phyloP scores from a whole-genome alignment of 331 rosid genomes.

The Stylosanthes scabra region DNA sequence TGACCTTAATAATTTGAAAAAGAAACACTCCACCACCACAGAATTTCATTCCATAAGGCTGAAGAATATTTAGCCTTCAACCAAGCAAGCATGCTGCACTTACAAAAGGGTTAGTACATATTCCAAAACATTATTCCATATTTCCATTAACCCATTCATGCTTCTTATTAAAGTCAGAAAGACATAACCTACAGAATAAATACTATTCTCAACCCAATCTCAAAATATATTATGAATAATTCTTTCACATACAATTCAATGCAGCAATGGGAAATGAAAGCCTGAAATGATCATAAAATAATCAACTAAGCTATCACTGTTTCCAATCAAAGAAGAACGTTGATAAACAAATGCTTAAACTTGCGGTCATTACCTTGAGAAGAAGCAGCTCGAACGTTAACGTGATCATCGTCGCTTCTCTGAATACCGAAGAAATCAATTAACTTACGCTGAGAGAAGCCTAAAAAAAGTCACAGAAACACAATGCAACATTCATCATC shows the following conservation, averaged over 20 bases:
- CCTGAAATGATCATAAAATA: conserved; percentile 12
- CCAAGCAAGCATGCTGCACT: conserved; percentile 22
- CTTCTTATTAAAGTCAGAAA: conserved; percentile 3
- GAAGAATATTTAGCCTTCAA: conserved; percentile 13
- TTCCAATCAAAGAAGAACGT: neutral
- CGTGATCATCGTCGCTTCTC: conserved; percentile 35
- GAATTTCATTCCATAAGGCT: conserved; percentile 30
- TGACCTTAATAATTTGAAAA: conserved; percentile 6
- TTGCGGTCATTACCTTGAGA: conserved; percentile 56
- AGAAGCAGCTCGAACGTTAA: conserved; percentile 30
- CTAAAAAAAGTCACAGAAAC: conserved; percentile 39
- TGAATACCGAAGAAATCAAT: conserved; percentile 76
- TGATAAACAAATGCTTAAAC: conserved; percentile 15
- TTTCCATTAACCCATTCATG: conserved; percentile 1
- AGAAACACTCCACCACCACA: conserved; percentile 18
- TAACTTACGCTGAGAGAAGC: conserved; percentile 74
- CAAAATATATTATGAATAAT: neutral
- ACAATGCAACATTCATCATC: conserved; percentile 44
- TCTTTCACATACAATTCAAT: neutral
- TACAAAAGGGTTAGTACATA: conserved; percentile 16
- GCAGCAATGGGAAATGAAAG: conserved; percentile 18
- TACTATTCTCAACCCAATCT: neutral
- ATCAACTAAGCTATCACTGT: neutral
- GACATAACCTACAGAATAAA: conserved; percentile 14
- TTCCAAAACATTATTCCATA: conserved; percentile 11